Percentiles rank a stretch among this genome's conserved stretches.
Evolutionary conservation across 345 rosid genomes (phyloP).

Genomic region (Leavenworthia alabamica): DNA sequence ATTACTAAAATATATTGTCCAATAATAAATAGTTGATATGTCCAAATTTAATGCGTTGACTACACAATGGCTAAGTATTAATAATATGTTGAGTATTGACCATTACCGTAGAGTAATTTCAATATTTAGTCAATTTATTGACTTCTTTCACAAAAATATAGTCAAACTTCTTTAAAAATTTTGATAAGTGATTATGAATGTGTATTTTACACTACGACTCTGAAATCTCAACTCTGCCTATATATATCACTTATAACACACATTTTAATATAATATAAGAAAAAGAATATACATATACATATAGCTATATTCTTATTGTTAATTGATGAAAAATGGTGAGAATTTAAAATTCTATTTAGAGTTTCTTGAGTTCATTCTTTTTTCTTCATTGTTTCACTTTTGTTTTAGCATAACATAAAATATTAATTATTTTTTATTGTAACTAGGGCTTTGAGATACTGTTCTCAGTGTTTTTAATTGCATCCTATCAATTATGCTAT

Average conservation of each 20-base stretch:
- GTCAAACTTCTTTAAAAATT: too few relatives aligned
- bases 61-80: neutral
- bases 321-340: constrained; percentile 23
- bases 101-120: too few relatives aligned
- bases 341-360: neutral
- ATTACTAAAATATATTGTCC: neutral
- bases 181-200: neutral
- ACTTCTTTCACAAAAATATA: neutral
- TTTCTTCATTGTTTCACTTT: neutral
- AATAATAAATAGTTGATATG: neutral
- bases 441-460: constrained; percentile 9
- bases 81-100: too few relatives aligned
- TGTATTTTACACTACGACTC: neutral
- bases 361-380: too few relatives aligned
- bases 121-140: too few relatives aligned
- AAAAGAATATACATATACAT: neutral
- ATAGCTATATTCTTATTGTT: neutral
- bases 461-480: neutral
- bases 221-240: neutral
- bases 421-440: neutral
- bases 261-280: neutral
- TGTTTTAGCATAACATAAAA: neutral
- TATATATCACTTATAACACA: neutral
- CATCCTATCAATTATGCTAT: neutral
- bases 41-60: neutral